Evolutionary conservation across 495 filamentous ascomycete species (phyloP), one percentile per base, ranked within the genome.

Genomic region (Hypoxylon subgilvum): DNA sequence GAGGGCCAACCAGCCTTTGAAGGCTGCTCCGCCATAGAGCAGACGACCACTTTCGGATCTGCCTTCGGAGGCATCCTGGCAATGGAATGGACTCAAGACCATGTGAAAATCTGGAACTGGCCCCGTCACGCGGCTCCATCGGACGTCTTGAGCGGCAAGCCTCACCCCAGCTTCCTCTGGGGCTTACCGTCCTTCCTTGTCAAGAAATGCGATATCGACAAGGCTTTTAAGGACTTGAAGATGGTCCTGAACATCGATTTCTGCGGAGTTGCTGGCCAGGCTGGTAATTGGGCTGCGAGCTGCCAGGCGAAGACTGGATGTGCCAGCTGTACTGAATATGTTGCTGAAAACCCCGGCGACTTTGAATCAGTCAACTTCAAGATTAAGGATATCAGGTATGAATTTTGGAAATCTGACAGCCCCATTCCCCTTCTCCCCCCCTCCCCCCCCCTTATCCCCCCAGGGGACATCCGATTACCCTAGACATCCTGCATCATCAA

Each of bases 81-180:
- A 2, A 86, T 87, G 69, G 81, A 92, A 63, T 91, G 88, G 88
- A 86, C 77, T 21, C 72, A 74, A 3, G 64, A 81, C 6, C 76
- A 63, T 54, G 84, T 95, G 67, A 84, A 83, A 60, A 82, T 96
- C 48, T 95, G 84, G 82, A 87, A 84, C 75, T 93, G 89, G 74
- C 65, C 86, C 9, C 81, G 82, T 16, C 48, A 56, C 8, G 53
- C 61, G 0, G 83, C 87, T 34, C 76, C 76, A 17, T 4, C 17
- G 0, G 68, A 75, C 36, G 52, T 78, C 27, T 82, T 82, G 5
- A 63, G 61, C 2, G 84, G 86, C 19, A 76, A 69, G 0, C 92
- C 92, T 3, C 76, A 88, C 51, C 81, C 85, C 1, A 56, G 69
- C 9, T 59, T 50, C 17, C 25, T 54, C 4, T 97, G 90, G 78